Base-by-base conservation (phyloP, 2,329 filamentous ascomycete species). In the Trichoderma lentiforme region DNA sequence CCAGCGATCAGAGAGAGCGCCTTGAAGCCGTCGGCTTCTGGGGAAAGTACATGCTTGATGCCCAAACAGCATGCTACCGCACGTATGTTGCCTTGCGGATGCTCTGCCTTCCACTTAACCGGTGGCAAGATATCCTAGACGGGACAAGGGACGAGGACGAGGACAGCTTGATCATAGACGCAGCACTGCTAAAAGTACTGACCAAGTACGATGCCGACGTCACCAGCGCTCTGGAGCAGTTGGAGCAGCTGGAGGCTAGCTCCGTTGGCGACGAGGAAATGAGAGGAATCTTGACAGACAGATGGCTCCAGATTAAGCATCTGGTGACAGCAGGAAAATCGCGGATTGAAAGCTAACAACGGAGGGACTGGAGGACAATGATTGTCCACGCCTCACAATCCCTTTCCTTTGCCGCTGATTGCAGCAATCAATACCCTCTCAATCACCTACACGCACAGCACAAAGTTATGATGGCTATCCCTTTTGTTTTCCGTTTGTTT, bases 41-140 rank as follows among this genome's bases (percentile, higher is more conserved):
- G 73, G 86, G 84, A 0, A 82, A 81, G 4, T 90, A 88, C 74
- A 81, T 85, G 69, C 79, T 89, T 6, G 88, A 89, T 74, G 75
- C 78, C 3, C 79, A 84, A 11, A 83, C 79, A 6, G 83, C 86
- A 14, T 90, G 88, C 76, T 86, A 89, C 76, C 80, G 87, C 18
- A 88, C 88, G 1, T 84, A 89, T 76, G 85, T 88, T 12, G 88
- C 86, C 6, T 74, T 89, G 61, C 77, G 87, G 61, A 71, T 78
- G 62, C 73, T 83, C 75, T 77, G 82, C 73, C 66, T 84, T 71
- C 71, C 80, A 1, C 65, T 79, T 1, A 75, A 78, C 9, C 79
- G 81, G 76, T 88, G 86, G 86, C 78, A 73, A 36, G 77, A 79
- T 66, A 77, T 82, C 43, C 85, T 88, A 56, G 83, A 87, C 1